Evolutionary conservation across 768 basidiomycete genomes (phyloP), one percentile per base, ranked within the genome.

Genomic region (Leccinum longicurvipes): DNA sequence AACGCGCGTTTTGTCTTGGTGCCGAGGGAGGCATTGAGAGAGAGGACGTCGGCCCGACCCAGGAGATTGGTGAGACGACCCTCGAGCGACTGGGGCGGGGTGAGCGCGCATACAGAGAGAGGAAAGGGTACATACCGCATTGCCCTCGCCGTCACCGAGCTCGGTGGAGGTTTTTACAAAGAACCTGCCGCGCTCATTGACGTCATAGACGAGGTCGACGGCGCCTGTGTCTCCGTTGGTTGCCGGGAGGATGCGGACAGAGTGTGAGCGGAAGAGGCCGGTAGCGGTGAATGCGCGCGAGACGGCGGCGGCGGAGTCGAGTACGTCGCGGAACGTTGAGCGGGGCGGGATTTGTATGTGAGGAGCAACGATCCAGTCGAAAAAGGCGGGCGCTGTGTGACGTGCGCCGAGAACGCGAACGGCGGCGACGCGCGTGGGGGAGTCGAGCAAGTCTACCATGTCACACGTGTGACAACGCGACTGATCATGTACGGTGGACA

Each of bases 111-210:
- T 32, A 50, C 8, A 28, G 29, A 44, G 21, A 27, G 6, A 47
- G 53, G 51, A 53, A 46, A 28, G 23, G 1, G 51, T 6, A 81
- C 91, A 67, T 67, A 93, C 94, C n/a, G 93, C 93, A 53, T 76
- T 93, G 11, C 91, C 96, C 70, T 98, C 97, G 49, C 86, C 88
- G 57, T 96, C 93, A 4, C 97, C 96, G 6, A 98, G 76, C 65
- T 98, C 94, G 3, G 95, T 98, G 5, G 90, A 81, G 3, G 86
- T 91, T 60, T 89, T 91, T 7, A 95, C 63, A 62, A 80, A 92
- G 61, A 86, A 83, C 34, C 91, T 76, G 6, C 91, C 84, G 54
- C 81, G 82, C 70, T 98, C 95, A 39, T 80, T 77, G 3, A 91
- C 80, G 56, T 82, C 80, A 71, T 96, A 84, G 2, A 95, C 80